Conservation (phyloP, 2,329 filamentous ascomycete genomes). For the Cladophialophora bantiana region DNA sequence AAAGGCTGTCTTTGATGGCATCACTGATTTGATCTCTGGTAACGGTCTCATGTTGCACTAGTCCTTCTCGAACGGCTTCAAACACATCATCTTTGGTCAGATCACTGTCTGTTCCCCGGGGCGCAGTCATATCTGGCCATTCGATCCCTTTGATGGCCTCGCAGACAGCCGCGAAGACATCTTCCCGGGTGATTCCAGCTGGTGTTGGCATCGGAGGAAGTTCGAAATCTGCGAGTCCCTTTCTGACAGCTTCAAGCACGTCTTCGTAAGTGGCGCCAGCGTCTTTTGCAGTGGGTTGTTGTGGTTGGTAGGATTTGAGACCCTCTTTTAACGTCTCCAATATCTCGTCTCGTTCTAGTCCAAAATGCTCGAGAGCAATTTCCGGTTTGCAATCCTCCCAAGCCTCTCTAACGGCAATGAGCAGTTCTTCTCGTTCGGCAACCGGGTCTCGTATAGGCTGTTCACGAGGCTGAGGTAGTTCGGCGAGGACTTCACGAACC, state of each 20-base stretch:
- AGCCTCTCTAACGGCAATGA: constrained; percentile 85
- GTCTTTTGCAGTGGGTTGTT: constrained; percentile 49
- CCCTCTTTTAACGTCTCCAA: constrained; percentile 86
- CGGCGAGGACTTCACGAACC: constrained; percentile 74
- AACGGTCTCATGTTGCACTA: constrained; percentile 52
- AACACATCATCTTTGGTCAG: constrained; percentile 63
- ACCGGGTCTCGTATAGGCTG: constrained; percentile 58
- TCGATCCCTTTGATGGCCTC: constrained; percentile 88
- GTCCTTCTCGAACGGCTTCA: constrained; percentile 65
- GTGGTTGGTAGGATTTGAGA: constrained; percentile 72
- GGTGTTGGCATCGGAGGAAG: constrained; percentile 73
- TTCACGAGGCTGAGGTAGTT: constrained; percentile 65
- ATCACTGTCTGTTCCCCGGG: constrained; percentile 48
- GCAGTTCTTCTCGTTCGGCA: constrained; percentile 81
- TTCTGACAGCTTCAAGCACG: constrained; percentile 83
- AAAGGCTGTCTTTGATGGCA: constrained; percentile 66
- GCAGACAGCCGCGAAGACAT: constrained; percentile 81
- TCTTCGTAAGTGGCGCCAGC: constrained; percentile 78
- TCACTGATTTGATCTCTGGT: constrained; percentile 56
- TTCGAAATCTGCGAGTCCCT: constrained; percentile 80
- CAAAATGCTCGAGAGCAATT: constrained; percentile 87
- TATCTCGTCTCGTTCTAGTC: constrained; percentile 88
- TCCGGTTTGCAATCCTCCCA: constrained; percentile 96
- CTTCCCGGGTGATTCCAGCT: constrained; percentile 73
- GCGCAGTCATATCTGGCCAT: constrained; percentile 59